phyloP scores from a whole-genome alignment of 768 basidiomycete genomes.

The Inosperma sp. region DNA sequence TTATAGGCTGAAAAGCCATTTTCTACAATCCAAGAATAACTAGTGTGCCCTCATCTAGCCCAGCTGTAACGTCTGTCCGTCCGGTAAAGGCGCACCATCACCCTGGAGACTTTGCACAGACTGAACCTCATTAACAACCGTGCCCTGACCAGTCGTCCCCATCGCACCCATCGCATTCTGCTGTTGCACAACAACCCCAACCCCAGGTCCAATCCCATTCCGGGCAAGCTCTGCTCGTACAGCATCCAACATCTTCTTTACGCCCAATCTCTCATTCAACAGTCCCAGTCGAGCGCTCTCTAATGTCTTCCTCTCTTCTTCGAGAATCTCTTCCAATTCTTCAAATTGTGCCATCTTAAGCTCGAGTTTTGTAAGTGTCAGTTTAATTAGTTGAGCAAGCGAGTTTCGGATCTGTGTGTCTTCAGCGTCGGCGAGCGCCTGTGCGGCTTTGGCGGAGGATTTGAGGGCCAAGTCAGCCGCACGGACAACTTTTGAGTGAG shows the following conservation, averaged over 20 bases:
- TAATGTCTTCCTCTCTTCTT: conserved; percentile 81
- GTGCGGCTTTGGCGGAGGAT: conserved; percentile 83
- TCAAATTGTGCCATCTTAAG: conserved; percentile 95
- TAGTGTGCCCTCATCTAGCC: conserved; percentile 19
- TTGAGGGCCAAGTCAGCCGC: conserved; percentile 86
- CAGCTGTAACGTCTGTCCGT: conserved; percentile 52
- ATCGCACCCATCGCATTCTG: conserved; percentile 29
- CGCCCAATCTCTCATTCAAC: conserved; percentile 68
- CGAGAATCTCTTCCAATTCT: conserved; percentile 85
- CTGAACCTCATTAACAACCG: conserved; percentile 44
- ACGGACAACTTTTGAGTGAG: conserved; percentile 72
- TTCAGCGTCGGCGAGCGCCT: conserved; percentile 75
- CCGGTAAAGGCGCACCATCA: conserved; percentile 50
- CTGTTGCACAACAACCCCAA: conserved; percentile 15
- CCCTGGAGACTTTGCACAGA: conserved; percentile 43
- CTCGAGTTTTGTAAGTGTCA: conserved; percentile 83
- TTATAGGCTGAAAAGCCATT: conserved; percentile 6
- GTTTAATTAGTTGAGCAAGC: conserved; percentile 80
- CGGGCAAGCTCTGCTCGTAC: conserved; percentile 62
- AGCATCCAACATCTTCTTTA: conserved; percentile 68
- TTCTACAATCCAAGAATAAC: neutral
- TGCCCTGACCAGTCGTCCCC: conserved; percentile 59
- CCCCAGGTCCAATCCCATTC: conserved; percentile 38
- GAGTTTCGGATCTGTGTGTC: conserved; percentile 73
- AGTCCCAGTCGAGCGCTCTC: conserved; percentile 80